Evolutionary conservation across 163 green algal species (phyloP).

Genomic region (Chloroidium sp.): DNA sequence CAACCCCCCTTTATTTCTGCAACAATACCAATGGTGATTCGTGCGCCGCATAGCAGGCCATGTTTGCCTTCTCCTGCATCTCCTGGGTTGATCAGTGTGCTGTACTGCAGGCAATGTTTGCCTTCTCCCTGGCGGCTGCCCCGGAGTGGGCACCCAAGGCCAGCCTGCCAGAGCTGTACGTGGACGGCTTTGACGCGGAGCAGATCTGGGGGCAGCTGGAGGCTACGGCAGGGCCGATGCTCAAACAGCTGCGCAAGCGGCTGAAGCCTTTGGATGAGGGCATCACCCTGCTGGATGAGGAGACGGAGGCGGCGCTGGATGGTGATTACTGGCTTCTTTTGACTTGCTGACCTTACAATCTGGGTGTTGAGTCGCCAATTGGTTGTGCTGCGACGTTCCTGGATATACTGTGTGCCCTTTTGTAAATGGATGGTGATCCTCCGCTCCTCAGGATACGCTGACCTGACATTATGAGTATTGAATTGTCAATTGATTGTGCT

Average conservation of each 20-base stretch:
- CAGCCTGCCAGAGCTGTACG: slow-evolving; percentile 48
- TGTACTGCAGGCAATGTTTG: neutral
- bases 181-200: slow-evolving; percentile 71
- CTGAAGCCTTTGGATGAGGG: slow-evolving; percentile 24
- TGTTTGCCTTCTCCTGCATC: no score
- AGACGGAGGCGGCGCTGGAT: slow-evolving; percentile 37
- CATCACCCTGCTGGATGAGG: slow-evolving; percentile 21
- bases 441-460: no score
- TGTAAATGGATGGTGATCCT: no score
- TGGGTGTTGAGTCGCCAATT: no score
- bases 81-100: no score
- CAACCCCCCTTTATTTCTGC: no score
- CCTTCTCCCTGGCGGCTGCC: neutral
- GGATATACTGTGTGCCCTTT: no score
- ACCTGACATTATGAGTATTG: no score
- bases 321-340: slow-evolving; percentile 4
- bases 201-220: slow-evolving; percentile 78
- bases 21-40: no score
- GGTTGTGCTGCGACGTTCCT: no score
- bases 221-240: slow-evolving; percentile 18
- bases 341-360: neutral
- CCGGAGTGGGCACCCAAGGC: neutral
- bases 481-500: no score
- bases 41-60: no score
- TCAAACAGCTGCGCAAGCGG: slow-evolving; percentile 36